These are phyloP conservation scores for Singerocomus rubriflavus DNA, from an alignment of 1,284 basidiomycete genomes.

Conservation along the genomic window DNA sequence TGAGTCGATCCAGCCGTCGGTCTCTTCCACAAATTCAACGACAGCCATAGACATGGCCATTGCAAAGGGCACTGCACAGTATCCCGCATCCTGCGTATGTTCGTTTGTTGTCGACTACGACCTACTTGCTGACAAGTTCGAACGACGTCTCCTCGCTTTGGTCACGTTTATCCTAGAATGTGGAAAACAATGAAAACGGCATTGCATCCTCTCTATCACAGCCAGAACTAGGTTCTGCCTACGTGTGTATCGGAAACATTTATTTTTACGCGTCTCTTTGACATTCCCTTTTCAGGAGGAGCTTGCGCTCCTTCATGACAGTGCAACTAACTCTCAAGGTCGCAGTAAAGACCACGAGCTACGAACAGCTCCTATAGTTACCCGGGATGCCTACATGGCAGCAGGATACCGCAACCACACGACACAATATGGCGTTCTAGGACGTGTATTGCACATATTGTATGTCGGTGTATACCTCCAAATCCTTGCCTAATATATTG, in stretches of 20 bases:
- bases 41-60: slow-evolving; percentile 16
- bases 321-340: slow-evolving; percentile 20
- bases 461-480: slow-evolving; percentile 24
- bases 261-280: neutral
- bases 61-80: slow-evolving; percentile 6
- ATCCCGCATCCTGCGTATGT: slow-evolving; percentile 13
- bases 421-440: slow-evolving; percentile 58
- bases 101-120: neutral
- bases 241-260: slow-evolving; percentile 18
- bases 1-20: slow-evolving; percentile 13
- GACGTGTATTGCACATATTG: slow-evolving; percentile 45
- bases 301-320: slow-evolving; percentile 40
- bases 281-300: slow-evolving; percentile 35
- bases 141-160: neutral
- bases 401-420: slow-evolving; percentile 32
- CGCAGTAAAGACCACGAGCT: slow-evolving; percentile 40
- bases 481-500: neutral
- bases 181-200: slow-evolving; percentile 5
- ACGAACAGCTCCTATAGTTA: slow-evolving; percentile 53
- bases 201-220: neutral
- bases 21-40: slow-evolving; percentile 1
- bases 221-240: slow-evolving; percentile 13
- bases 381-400: slow-evolving; percentile 46
- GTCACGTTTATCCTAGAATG: slow-evolving; percentile 8
- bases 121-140: neutral